These are phyloP conservation scores for Pseudopyricularia cyperi DNA, from an alignment of 2,329 filamentous ascomycete species.

Conservation along the genomic window DNA sequence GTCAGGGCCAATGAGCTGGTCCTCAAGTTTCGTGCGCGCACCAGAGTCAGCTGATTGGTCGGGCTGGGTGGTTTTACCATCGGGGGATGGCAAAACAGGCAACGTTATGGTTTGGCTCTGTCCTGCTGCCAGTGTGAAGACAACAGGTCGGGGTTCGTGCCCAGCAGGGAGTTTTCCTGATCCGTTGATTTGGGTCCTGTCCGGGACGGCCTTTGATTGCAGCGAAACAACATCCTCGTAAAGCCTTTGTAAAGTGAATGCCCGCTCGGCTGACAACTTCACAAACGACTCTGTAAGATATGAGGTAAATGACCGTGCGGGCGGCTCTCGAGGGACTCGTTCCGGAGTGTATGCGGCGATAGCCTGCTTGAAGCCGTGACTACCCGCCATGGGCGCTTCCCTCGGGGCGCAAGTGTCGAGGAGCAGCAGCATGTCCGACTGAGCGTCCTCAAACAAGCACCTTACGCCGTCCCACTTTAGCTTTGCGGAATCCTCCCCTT, in stretches of 20 bases:
- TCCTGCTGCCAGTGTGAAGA: conserved; percentile 42
- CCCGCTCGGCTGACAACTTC: conserved; percentile 36
- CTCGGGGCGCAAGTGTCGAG: conserved; percentile 48
- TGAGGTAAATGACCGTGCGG: conserved; percentile 45
- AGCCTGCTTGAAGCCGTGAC: conserved; percentile 45
- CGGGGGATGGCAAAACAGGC: conserved; percentile 27
- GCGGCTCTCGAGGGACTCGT: conserved; percentile 27
- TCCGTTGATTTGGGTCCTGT: conserved; percentile 32
- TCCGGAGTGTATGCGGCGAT: conserved; percentile 47
- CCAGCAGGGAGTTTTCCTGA: conserved; percentile 20
- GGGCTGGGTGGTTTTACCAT: conserved; percentile 12
- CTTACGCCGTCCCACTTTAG: conserved; percentile 52
- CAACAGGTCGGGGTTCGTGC: conserved; percentile 29
- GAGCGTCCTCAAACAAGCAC: conserved; percentile 48
- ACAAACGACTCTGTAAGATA: conserved; percentile 40
- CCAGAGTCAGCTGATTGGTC: not conserved
- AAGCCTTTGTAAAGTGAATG: conserved; percentile 42
- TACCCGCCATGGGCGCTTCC: conserved; percentile 34
- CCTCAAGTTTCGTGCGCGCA: conserved; percentile 16
- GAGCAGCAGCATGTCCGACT: conserved; percentile 48
- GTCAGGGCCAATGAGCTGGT: conserved; percentile 31
- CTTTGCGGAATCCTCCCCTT: conserved; percentile 43
- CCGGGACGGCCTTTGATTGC: conserved; percentile 29
- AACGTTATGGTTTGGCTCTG: conserved; percentile 40
- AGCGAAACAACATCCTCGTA: conserved; percentile 40